Evolutionary conservation across 805 yeast genomes (phyloP), one percentile per base, ranked within the genome.

Genomic region (Tetrapisispora taiwanensis): DNA sequence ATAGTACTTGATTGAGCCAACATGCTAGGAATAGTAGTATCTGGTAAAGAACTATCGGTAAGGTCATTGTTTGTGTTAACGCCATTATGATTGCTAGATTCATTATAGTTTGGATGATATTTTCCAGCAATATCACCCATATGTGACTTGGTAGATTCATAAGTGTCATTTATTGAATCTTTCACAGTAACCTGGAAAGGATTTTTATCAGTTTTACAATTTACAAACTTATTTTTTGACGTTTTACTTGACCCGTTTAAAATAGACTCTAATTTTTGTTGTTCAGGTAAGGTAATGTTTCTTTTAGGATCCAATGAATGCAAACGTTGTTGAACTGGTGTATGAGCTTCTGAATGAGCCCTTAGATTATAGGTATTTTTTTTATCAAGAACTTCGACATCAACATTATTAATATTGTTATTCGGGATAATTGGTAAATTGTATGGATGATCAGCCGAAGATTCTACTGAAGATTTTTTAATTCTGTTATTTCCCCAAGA

Each of bases 221-320:
- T 36, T 7, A 4, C 13, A 3, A n/a, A 22, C 8, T 17, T n/a
- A 36, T 14, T 36, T 3, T 15, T 15, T 3, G 17, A 10, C 14
- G 30, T 12, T 14, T n/a, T 36, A n/a, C 20, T 8, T 9, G 32
- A 10, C 8, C 37, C 34, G 7, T 48, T 44, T 36, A 56, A 43
- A 14, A 56, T 36, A 20, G 49, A 46, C 27, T 51, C 56, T 2
- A 50, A 44, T 19, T 44, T 52, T 8, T 56, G 41, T 24, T 49
- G 50, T 2, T 36, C 44, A 9, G 66, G 63, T 39, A 57, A 60
- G 4, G 63, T 50, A 10, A 52, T 36, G 39, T 55, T 58, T 27
- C 61, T 54, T 38, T 62, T 59, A 7, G 66, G 66, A 42, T 61
- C 66, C 30, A 61, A 43, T 1, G 64, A 59, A 15, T 30, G 35